Conservation (phyloP, 139 green algal genomes). For the Zygnema cylindricum region DNA sequence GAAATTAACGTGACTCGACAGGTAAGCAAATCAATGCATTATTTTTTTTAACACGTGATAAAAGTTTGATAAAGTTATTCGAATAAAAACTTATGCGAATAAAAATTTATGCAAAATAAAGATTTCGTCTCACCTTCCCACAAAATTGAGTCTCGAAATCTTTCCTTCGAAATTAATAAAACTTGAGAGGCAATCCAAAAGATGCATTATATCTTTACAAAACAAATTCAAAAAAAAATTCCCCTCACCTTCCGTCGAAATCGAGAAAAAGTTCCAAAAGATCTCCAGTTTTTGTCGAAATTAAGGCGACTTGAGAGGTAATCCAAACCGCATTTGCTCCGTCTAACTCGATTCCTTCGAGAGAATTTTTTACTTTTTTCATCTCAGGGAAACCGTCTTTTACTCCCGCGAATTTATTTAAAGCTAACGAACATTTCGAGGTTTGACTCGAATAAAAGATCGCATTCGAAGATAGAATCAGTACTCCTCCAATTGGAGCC, state of each 20-base stretch:
- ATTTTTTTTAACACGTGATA: too few relatives aligned
- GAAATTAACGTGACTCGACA: conserved; percentile 65
- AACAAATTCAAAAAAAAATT: neutral
- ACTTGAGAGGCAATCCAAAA: neutral
- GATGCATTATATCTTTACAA: neutral
- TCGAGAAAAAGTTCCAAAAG: conserved; percentile 69
- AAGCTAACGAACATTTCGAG: conserved; percentile 58
- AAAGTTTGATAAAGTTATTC: too few relatives aligned
- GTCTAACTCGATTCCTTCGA: conserved; percentile 58
- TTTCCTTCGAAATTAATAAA: too few relatives aligned
- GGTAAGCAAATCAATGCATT: conserved; percentile 58
- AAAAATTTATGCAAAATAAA: too few relatives aligned
- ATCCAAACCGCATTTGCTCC: conserved; percentile 59
- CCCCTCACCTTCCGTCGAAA: conserved; percentile 50
- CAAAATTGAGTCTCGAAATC: too few relatives aligned
- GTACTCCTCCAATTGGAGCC: conserved; percentile 70
- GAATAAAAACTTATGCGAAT: too few relatives aligned
- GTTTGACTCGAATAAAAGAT: conserved; percentile 84
- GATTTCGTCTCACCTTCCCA: too few relatives aligned
- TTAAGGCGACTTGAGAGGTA: conserved; percentile 58
- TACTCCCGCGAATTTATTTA: conserved; percentile 62
- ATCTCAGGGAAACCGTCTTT: conserved; percentile 5
- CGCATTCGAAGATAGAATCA: conserved; percentile 81
- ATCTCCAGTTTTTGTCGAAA: conserved; percentile 72
- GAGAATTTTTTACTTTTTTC: neutral